A percentile compares a stretch with the other conserved stretches of the same genome.
phyloP scores from a whole-genome alignment of 805 yeast genomes.

The Lachancea mirantina region DNA sequence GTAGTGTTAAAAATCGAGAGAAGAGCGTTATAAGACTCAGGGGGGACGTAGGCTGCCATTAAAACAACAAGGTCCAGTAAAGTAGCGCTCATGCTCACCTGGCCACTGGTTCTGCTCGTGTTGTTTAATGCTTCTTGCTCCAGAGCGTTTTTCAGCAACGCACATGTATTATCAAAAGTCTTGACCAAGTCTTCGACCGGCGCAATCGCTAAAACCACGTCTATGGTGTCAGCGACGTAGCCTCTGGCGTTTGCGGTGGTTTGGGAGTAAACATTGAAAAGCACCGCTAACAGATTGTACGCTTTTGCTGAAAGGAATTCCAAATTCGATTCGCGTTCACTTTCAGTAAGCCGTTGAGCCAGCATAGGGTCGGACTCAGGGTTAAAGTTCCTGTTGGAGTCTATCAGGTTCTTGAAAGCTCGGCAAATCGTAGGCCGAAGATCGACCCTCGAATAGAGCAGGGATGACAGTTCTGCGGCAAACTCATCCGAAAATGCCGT shows the following conservation, averaged over 20 bases:
- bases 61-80: slow-evolving; percentile 88
- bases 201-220: slow-evolving; percentile 66
- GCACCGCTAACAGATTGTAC: slow-evolving; percentile 71
- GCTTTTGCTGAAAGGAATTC: slow-evolving; percentile 60
- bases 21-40: slow-evolving; percentile 59
- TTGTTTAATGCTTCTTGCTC: slow-evolving; percentile 53
- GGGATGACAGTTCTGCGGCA: slow-evolving; percentile 67
- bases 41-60: slow-evolving; percentile 79
- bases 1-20: slow-evolving; percentile 72
- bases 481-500: slow-evolving; percentile 63
- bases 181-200: slow-evolving; percentile 56
- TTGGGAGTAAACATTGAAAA: slow-evolving; percentile 89
- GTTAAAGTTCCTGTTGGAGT: slow-evolving; percentile 56
- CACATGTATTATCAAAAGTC: slow-evolving; percentile 83
- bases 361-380: slow-evolving; percentile 48
- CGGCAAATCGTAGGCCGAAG: slow-evolving; percentile 80
- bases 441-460: slow-evolving; percentile 66
- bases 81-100: slow-evolving; percentile 52
- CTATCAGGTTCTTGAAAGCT: slow-evolving; percentile 69
- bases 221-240: slow-evolving; percentile 79
- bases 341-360: slow-evolving; percentile 53
- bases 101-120: slow-evolving; percentile 26
- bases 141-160: slow-evolving; percentile 65
- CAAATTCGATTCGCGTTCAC: slow-evolving; percentile 49
- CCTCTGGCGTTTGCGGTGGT: slow-evolving; percentile 80